Conservation (phyloP, 2,329 filamentous ascomycete species). For the Knoxdaviesia capensis region DNA sequence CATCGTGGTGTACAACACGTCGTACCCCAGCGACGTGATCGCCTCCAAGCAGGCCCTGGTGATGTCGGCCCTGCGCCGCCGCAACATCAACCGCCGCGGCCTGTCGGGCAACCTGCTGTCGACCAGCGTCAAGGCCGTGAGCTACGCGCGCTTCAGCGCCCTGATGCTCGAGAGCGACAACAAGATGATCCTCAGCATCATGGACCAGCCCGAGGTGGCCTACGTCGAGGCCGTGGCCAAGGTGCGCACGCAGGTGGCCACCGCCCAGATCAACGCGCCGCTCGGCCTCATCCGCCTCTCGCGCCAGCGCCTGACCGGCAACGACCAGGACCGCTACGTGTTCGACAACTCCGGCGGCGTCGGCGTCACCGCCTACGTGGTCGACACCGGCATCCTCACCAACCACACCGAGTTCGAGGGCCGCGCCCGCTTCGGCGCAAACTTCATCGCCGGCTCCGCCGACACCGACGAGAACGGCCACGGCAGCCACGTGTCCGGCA, state of each 20-base stretch:
- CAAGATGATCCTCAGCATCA: conserved; percentile 26
- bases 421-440: conserved; percentile 30
- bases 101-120: conserved; percentile 25
- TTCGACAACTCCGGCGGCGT: conserved; percentile 31
- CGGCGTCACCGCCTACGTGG: conserved; percentile 40
- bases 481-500: conserved; percentile 43
- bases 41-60: conserved; percentile 27
- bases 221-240: conserved; percentile 33
- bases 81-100: conserved; percentile 32
- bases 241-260: conserved; percentile 21
- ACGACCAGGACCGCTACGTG: conserved; percentile 17
- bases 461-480: conserved; percentile 40
- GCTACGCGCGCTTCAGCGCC: conserved; percentile 24
- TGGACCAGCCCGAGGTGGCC: conserved; percentile 24
- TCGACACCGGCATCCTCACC: conserved; percentile 42
- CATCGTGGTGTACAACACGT: conserved; percentile 44
- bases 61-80: conserved; percentile 28
- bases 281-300: conserved; percentile 33
- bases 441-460: conserved; percentile 24
- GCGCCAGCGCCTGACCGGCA: conserved; percentile 13
- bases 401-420: conserved; percentile 36
- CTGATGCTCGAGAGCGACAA: conserved; percentile 32
- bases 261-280: conserved; percentile 31
- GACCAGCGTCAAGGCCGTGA: conserved; percentile 22
- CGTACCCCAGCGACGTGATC: conserved; percentile 25